Evolutionary conservation across 345 rosid genomes (phyloP), one percentile per base, ranked within the genome.

Genomic region (Populus alba): DNA sequence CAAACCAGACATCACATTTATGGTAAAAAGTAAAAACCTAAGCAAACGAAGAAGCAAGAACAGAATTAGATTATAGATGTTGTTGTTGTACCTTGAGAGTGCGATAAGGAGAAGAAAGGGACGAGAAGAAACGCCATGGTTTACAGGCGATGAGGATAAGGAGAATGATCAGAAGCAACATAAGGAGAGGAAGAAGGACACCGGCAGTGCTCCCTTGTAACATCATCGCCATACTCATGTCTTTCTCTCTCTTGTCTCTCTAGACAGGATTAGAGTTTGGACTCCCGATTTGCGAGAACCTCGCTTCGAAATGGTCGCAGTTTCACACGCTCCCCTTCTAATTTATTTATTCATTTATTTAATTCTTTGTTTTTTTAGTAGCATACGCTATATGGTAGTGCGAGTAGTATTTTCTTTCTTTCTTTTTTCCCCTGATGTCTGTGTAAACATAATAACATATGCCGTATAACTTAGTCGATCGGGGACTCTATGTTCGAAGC

Each of bases 121-220:
- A 84, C 80, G 90, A 75, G 84, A 79, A 89, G 86, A 78, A 89
- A 27, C 97, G 99, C 98, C 99, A 96, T 82, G 98, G 99, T 76
- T 88, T 89, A 83, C 93, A 94, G 88, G 89, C 93, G 79, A 90
- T 38, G 80, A 94, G 76, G 89, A 92, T 41, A 87, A 90, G 68
- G 85, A 96, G 43, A 85, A 90, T 49, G 87, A 93, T 78, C 81
- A 94, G 72, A 63, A 93, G 81, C 83, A 94, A 78, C 94, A 92
- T 84, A 79, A 94, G 85, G 74, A 86, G 83, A 63, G 86, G 77
- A 67, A 88, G 74, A 68, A 80, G 66, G 81, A 88, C 49, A 83
- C 83, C 87, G 76, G 82, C 80, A 85, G 84, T 83, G 89, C 82
- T 83, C 80, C 49, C 83, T 81, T 75, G 82, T 81, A 86, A 81